Evolutionary conservation across 345 rosid genomes (phyloP).

Genomic region (Populus tremula): DNA sequence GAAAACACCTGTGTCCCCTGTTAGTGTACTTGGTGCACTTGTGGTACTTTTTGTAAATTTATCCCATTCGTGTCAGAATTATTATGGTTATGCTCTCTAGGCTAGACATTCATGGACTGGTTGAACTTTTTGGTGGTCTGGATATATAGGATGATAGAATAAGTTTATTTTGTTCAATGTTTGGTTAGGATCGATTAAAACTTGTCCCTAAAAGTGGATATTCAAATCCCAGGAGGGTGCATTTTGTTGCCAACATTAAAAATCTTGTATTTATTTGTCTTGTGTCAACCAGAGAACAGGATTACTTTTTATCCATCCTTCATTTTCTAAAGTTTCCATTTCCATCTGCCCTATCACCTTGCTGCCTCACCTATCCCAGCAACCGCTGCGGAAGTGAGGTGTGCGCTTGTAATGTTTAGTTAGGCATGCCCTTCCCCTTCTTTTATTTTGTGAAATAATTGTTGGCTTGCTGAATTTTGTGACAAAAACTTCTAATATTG

Average conservation of each 20-base stretch:
- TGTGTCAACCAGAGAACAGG: neutral
- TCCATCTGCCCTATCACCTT: neutral
- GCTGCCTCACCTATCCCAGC: neutral
- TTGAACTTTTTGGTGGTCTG: neutral
- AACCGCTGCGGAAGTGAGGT: neutral
- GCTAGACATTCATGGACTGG: neutral
- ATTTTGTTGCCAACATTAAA: neutral
- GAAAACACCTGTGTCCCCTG: neutral
- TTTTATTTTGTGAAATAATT: neutral
- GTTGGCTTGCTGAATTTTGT: slow-evolving; percentile 1
- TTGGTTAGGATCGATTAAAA: neutral
- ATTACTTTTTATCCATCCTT: neutral
- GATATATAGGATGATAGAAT: neutral
- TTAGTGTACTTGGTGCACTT: neutral
- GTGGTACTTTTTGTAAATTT: neutral
- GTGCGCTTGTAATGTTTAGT: neutral
- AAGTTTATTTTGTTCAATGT: neutral
- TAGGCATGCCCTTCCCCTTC: neutral
- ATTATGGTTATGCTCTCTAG: neutral
- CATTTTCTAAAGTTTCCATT: neutral
- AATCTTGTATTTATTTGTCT: neutral
- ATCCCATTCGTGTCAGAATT: neutral
- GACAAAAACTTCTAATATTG: neutral
- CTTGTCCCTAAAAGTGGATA: neutral
- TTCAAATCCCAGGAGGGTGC: neutral